Evolutionary conservation across 164 flowering plant genomes (phyloP).

Genomic region (Aristolochia fimbriata): DNA sequence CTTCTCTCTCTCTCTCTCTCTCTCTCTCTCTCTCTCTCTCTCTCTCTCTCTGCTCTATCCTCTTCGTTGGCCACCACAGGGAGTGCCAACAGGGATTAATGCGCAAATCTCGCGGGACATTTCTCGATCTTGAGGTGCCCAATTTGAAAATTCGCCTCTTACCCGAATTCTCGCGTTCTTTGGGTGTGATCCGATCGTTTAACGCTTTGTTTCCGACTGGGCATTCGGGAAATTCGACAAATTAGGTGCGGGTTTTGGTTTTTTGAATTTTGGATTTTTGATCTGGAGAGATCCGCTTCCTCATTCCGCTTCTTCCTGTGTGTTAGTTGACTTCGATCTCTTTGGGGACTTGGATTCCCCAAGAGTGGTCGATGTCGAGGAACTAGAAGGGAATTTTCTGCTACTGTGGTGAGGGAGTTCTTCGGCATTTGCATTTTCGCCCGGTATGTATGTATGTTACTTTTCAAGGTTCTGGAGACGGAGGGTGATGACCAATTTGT

Average conservation of each 20-base stretch:
- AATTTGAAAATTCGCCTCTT: background rate
- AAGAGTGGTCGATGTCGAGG: background rate
- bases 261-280: background rate
- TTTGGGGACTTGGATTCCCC: background rate
- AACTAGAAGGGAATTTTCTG: slow-evolving; percentile 8
- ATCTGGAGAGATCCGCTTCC: background rate
- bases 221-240: background rate
- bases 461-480: background rate
- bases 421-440: slow-evolving; percentile 19
- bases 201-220: background rate
- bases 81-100: background rate
- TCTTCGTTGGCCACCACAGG: background rate
- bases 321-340: background rate
- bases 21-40: no score
- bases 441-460: background rate
- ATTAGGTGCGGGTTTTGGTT: background rate
- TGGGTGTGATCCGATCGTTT: background rate
- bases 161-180: background rate
- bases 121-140: background rate
- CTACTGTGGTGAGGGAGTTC: slow-evolving; percentile 13
- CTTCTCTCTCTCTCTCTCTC: no score
- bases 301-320: background rate
- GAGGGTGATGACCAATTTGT: background rate
- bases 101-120: slow-evolving; percentile 1
- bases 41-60: background rate